Evolutionary conservation across 495 filamentous ascomycete genomes (phyloP), one percentile per base, ranked within the genome.

Genomic region (Cladorrhinum samala): DNA sequence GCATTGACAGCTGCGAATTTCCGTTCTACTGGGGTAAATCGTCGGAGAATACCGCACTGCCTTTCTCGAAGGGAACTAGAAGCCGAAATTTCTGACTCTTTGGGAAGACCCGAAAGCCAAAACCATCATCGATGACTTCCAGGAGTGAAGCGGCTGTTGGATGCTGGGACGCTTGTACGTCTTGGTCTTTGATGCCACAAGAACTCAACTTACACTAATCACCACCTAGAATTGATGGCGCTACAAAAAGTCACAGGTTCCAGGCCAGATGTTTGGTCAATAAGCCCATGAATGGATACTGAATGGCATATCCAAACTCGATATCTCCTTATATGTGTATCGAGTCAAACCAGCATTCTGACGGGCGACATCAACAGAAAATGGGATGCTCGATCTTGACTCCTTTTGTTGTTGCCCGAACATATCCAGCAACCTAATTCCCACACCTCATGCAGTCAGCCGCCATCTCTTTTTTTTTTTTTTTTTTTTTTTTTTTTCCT

Each of bases 361-460:
- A 64, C 56, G 62, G 60, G 54, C 63, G 65, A 63, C 60, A 58
- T 57, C 62, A 66, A 66, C 58, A 57, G 57, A 21, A 23, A 33
- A 11, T 9, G 63, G 57, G 62, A 66, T 56, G 61, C 54, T 50
- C 53, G 52, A 56, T 56, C 60, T 18, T 33, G 9, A 24, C 17
- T 27, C 54, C 47, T 71, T 71, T 76, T 75, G 27, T 33, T 74
- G 71, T 74, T 71, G 62, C 66, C 41, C 19, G 16, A 51, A 44
- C 50, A 49, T 58, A 63, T 62, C 60, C 56, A 64, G 64, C 60
- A 63, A 61, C 64, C 45, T 66, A 55, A 57, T 69, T n/a, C n/a
- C 63, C 70, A 68, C 72, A 77, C 68, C 63, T 72, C 67, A 70
- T 78, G 75, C 75, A 79, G 73, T 71, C 64, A 70, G 62, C 73